These are phyloP conservation scores for Saprolegnia parasitica DNA, from an alignment of 352 stramenopile species.

Conservation along the genomic window DNA sequence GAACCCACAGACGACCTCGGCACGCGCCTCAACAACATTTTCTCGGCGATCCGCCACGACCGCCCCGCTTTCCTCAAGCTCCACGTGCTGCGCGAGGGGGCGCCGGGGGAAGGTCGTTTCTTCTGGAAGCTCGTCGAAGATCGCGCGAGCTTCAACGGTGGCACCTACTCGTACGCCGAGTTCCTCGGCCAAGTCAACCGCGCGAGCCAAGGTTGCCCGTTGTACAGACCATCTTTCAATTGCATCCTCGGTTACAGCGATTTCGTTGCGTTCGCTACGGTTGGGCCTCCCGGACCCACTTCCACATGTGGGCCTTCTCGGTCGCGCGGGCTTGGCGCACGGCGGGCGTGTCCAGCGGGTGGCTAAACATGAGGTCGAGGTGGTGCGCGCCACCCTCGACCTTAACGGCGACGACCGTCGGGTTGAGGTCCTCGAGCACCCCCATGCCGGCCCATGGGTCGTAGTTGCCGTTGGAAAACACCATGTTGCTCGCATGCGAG, in stretches of 20 bases:
- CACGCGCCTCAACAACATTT: conserved; percentile 80
- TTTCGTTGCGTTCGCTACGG: neutral
- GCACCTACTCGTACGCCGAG: conserved; percentile 97
- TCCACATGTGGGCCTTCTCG: conserved; percentile 42
- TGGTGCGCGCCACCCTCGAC: conserved; percentile 50
- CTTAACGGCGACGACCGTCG: conserved; percentile 39
- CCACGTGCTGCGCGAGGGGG: conserved; percentile 92
- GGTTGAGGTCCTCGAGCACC: conserved; percentile 38
- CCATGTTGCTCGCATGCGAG: conserved; percentile 47
- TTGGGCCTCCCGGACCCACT: conserved; percentile 40
- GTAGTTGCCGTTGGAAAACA: conserved; percentile 63
- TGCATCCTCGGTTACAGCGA: neutral
- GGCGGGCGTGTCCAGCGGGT: conserved; percentile 42
- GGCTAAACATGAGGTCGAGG: conserved; percentile 53
- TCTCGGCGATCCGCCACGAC: conserved; percentile 86
- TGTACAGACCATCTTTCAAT: neutral
- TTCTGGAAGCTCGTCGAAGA: conserved; percentile 98
- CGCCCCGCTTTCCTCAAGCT: conserved; percentile 78
- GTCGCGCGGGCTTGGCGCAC: conserved; percentile 37
- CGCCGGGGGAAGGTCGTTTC: conserved; percentile 91
- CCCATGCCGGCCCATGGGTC: conserved; percentile 56
- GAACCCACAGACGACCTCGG: conserved; percentile 80
- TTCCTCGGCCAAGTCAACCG: conserved; percentile 91
- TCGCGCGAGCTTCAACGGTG: conserved; percentile 94
- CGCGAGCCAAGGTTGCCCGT: conserved; percentile 44